Evolutionary conservation across 768 basidiomycete species (phyloP).

Genomic region (Sutorius australiensis): DNA sequence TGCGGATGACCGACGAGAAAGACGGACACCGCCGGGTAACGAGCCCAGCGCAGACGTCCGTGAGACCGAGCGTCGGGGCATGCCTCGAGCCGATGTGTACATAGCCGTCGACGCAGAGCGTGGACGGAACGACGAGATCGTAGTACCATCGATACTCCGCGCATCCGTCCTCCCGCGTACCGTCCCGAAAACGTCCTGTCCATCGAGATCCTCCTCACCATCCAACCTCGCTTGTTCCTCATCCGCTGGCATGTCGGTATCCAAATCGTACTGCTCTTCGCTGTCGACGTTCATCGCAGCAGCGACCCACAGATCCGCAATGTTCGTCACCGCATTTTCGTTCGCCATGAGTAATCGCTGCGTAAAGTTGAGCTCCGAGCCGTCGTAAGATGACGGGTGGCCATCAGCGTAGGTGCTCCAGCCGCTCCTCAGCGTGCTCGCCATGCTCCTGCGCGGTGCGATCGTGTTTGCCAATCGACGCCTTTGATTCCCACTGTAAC

Average conservation of each 20-base stretch:
- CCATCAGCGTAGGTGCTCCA: constrained; percentile 46
- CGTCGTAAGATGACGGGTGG: constrained; percentile 38
- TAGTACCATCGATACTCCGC: constrained; percentile 15
- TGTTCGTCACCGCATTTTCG: constrained; percentile 90
- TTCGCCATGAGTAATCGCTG: constrained; percentile 89
- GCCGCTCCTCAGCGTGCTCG: constrained; percentile 47
- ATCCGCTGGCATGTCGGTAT: constrained; percentile 24
- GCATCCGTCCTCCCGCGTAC: constrained; percentile 17
- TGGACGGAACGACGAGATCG: constrained; percentile 18
- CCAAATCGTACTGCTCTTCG: constrained; percentile 68
- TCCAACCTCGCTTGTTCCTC: constrained; percentile 33
- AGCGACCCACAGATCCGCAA: constrained; percentile 96
- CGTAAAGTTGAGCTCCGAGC: constrained; percentile 74
- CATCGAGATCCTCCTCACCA: constrained; percentile 42
- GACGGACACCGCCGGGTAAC: constrained; percentile 34
- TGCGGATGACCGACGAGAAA: constrained; percentile 49
- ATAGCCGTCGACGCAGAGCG: constrained; percentile 26
- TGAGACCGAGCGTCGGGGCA: constrained; percentile 33
- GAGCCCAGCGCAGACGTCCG: constrained; percentile 30
- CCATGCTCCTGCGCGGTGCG: constrained; percentile 51
- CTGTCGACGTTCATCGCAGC: constrained; percentile 94
- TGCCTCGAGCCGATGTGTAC: constrained; percentile 25
- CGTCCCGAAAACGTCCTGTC: constrained; percentile 27
- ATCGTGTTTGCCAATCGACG: constrained; percentile 49
- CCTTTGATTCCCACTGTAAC: constrained; percentile 59